Conservation (phyloP, 371 early-diverging fungal species). For the Rhizomucor pusillus region DNA sequence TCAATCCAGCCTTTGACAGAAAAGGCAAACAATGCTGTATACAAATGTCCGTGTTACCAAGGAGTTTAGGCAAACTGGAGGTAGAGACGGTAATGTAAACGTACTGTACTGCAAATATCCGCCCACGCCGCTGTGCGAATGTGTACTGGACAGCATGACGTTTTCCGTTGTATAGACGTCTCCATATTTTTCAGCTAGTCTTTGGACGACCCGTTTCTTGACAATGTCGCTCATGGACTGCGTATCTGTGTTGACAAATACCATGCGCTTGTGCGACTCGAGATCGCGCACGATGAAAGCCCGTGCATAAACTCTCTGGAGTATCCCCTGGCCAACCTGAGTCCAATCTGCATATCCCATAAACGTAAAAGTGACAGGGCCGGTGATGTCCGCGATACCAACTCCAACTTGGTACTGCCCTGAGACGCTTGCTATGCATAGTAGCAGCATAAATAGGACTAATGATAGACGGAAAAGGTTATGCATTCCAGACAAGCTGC, state of each 20-base stretch:
- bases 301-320: constrained; percentile 55
- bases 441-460: too few species aligned
- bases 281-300: constrained; percentile 52
- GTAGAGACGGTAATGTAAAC: constrained; percentile 4
- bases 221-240: constrained; percentile 46
- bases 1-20: constrained; percentile 48
- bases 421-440: too few species aligned
- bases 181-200: constrained; percentile 23
- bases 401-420: constrained; percentile 21
- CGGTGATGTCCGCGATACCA: constrained; percentile 49
- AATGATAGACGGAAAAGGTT: too few species aligned
- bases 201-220: constrained; percentile 33
- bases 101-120: constrained; percentile 51
- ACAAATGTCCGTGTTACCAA: neutral
- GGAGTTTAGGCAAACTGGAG: neutral
- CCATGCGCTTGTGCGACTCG: constrained; percentile 34
- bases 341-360: constrained; percentile 60
- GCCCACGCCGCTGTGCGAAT: constrained; percentile 61
- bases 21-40: constrained; percentile 37
- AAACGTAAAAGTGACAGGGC: constrained; percentile 37
- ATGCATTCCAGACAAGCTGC: too few species aligned
- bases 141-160: constrained; percentile 66
- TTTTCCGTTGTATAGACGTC: constrained; percentile 43
- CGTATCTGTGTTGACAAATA: constrained; percentile 59
- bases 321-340: constrained; percentile 57